phyloP scores from a whole-genome alignment of 1,139 yeast species.

The Yamadazyma songkhlaensis region DNA sequence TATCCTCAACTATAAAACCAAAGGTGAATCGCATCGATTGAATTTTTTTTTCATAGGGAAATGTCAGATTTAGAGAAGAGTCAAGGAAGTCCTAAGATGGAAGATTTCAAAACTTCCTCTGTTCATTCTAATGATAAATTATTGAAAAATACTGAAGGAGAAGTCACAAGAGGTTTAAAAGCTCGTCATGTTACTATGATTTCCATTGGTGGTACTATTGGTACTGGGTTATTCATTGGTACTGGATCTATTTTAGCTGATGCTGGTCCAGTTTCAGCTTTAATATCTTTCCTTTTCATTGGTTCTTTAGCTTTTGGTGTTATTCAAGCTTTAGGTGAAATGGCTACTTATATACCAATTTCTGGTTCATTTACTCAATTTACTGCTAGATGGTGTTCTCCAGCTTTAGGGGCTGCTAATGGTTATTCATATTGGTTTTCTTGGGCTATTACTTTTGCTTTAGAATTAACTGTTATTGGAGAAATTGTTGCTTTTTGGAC shows the following conservation, averaged over 20 bases:
- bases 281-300: slow-evolving; percentile 64
- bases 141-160: slow-evolving; percentile 13
- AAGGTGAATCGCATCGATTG: too few species aligned
- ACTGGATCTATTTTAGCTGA: slow-evolving; percentile 51
- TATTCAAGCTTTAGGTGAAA: slow-evolving; percentile 71
- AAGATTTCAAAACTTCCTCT: not conserved
- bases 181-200: slow-evolving; percentile 72
- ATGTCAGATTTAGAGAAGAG: not conserved
- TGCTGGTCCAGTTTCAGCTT: slow-evolving; percentile 73
- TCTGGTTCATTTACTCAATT: slow-evolving; percentile 61
- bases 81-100: not conserved
- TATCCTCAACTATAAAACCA: too few species aligned
- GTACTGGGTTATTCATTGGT: slow-evolving; percentile 63
- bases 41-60: too few species aligned
- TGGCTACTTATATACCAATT: slow-evolving; percentile 71
- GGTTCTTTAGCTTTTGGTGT: slow-evolving; percentile 64
- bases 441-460: slow-evolving; percentile 82
- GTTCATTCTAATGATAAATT: slow-evolving; percentile 12
- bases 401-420: slow-evolving; percentile 74
- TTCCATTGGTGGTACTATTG: slow-evolving; percentile 62
- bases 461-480: slow-evolving; percentile 78
- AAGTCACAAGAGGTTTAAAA: slow-evolving; percentile 40
- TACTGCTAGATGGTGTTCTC: slow-evolving; percentile 60
- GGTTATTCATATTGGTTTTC: slow-evolving; percentile 87
- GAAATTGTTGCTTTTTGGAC: slow-evolving; percentile 79